Percentiles rank a stretch among this genome's conserved stretches.
These are phyloP conservation scores for Mycotypha africana DNA, from an alignment of 371 early-diverging fungal species.

Conservation along the genomic window DNA sequence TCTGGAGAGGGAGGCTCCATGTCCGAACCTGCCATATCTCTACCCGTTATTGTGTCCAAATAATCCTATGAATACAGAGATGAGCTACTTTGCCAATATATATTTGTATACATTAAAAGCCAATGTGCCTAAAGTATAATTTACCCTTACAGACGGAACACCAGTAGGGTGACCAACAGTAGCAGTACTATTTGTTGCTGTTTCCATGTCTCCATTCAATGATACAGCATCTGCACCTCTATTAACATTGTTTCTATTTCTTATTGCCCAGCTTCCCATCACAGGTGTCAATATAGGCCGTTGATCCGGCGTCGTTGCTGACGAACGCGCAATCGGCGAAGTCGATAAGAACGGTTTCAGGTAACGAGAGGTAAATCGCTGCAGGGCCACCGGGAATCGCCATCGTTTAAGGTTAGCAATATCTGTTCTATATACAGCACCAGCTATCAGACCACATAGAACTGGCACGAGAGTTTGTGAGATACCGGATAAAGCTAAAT, in stretches of 20 bases:
- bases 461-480: constrained; percentile 51
- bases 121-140: too few relatives aligned
- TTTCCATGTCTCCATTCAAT: too few relatives aligned
- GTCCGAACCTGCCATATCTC: constrained; percentile 29
- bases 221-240: too few relatives aligned
- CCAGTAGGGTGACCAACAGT: too few relatives aligned
- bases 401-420: constrained; percentile 55
- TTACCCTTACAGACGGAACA: constrained; percentile 21
- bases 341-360: constrained; percentile 36
- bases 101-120: too few relatives aligned
- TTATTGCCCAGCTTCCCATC: too few relatives aligned
- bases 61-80: constrained; percentile 29
- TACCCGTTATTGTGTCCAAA: constrained; percentile 50
- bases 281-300: too few relatives aligned
- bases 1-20: constrained; percentile 45
- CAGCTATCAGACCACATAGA: constrained; percentile 55
- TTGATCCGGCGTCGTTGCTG: constrained; percentile 39
- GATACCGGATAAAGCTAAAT: constrained; percentile 53
- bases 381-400: constrained; percentile 49
- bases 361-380: constrained; percentile 24
- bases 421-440: constrained; percentile 56
- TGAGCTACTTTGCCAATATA: not conserved
- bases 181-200: too few relatives aligned
- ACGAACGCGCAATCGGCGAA: constrained; percentile 45
- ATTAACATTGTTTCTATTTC: constrained; percentile 20